A percentile compares a stretch with the other conserved stretches of the same genome.
Conservation (phyloP, 345 rosid genomes). For the Conringia planisiliqua region DNA sequence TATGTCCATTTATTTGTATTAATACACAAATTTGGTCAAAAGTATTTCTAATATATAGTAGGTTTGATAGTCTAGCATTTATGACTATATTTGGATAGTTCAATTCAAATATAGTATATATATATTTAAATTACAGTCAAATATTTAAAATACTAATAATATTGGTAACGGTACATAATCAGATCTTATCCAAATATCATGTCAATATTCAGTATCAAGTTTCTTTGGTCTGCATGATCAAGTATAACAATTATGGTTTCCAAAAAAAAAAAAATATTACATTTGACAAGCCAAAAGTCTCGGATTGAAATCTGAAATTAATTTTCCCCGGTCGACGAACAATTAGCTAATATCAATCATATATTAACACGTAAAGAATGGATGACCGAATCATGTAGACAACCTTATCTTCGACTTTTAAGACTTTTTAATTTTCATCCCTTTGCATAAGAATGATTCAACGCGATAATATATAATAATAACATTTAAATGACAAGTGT, state of each 20-base stretch:
- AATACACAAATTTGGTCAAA: no score
- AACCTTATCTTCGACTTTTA: not conserved
- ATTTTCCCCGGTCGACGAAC: not conserved
- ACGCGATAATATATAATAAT: not conserved
- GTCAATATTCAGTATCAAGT: not conserved
- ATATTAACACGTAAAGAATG: not conserved
- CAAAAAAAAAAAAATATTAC: not conserved
- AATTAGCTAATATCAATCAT: not conserved
- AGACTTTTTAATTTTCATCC: conserved; percentile 3
- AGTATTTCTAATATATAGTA: not conserved
- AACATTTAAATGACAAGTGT: not conserved
- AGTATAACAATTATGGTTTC: not conserved
- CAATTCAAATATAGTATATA: no score
- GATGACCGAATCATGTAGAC: not conserved
- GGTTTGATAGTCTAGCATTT: not conserved
- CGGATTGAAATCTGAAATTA: not conserved
- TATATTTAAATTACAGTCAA: no score
- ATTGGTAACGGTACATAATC: no score
- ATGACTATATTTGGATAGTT: not conserved
- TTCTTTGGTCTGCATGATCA: no score
- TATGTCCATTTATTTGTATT: no score
- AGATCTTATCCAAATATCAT: no score
- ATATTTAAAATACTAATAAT: no score
- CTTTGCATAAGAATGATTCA: not conserved
- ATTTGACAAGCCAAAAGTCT: not conserved